Evolutionary conservation across 2,329 filamentous ascomycete species (phyloP).

Genomic region (Cladosporium sphaerospermum): DNA sequence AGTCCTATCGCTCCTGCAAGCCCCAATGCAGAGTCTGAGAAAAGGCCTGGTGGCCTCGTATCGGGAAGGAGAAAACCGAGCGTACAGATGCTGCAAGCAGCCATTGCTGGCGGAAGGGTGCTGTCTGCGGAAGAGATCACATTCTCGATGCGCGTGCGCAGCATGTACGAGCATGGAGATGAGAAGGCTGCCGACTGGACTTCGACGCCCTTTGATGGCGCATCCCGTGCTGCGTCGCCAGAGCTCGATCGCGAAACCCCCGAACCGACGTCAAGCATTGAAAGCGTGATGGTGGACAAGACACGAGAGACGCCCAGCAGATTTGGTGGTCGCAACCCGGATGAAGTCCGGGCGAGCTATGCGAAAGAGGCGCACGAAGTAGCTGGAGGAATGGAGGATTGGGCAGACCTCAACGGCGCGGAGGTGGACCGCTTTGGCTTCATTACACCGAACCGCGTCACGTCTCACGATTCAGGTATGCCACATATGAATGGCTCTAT

Average conservation of each 20-base stretch:
- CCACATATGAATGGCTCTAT: conserved; percentile 15
- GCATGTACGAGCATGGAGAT: conserved; percentile 59
- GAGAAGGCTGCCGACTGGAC: conserved; percentile 47
- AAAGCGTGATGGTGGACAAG: conserved; percentile 3
- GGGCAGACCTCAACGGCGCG: conserved; percentile 53
- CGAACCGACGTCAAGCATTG: conserved; percentile 6
- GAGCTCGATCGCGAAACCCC: conserved; percentile 13
- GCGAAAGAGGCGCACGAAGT: conserved; percentile 48
- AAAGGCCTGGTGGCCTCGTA: not conserved
- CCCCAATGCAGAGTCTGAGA: not conserved
- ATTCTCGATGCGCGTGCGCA: conserved; percentile 55
- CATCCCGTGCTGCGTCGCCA: not conserved
- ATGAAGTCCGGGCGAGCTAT: conserved; percentile 16
- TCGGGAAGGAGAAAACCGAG: conserved; percentile 30
- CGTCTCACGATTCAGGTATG: conserved; percentile 26
- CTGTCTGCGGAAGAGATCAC: conserved; percentile 60
- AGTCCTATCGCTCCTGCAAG: not conserved
- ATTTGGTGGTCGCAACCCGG: not conserved
- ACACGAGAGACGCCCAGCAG: not conserved
- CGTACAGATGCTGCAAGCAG: conserved; percentile 32
- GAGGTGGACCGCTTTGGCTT: conserved; percentile 63
- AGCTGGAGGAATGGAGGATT: conserved; percentile 60
- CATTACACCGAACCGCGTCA: conserved; percentile 43
- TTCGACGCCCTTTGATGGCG: not conserved
- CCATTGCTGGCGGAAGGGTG: conserved; percentile 36